Percentiles rank a stretch among this genome's conserved stretches.
Conservation (phyloP, 2,329 filamentous ascomycete genomes). For the Sordariomycetes sp. region DNA sequence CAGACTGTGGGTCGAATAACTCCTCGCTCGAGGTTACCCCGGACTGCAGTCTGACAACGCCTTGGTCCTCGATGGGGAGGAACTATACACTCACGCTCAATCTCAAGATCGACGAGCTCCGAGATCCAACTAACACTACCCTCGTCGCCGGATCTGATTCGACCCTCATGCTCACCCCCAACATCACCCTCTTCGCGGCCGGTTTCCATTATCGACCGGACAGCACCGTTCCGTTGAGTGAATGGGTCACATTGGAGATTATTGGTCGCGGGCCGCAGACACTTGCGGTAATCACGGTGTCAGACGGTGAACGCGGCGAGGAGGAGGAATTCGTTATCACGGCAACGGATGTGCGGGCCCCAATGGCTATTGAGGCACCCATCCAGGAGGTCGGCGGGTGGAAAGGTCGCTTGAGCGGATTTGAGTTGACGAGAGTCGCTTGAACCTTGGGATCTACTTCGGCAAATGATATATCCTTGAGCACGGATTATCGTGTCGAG, state of each 20-base stretch:
- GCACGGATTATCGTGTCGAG: too few relatives aligned
- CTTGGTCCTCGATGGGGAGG: slow-evolving; percentile 37
- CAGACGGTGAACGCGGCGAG: slow-evolving; percentile 2
- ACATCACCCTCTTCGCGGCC: slow-evolving; percentile 18
- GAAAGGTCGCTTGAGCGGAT: slow-evolving; percentile 14
- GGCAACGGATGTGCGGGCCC: slow-evolving; percentile 21
- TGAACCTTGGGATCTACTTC: not conserved
- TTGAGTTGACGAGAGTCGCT: not conserved
- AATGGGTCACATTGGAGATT: slow-evolving; percentile 16
- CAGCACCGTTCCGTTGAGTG: slow-evolving; percentile 14
- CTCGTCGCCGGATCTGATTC: slow-evolving; percentile 29
- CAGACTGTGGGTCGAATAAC: slow-evolving; percentile 18
- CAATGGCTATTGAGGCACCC: slow-evolving; percentile 31
- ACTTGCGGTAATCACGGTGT: slow-evolving; percentile 10
- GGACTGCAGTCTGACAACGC: slow-evolving; percentile 28
- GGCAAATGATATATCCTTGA: too few relatives aligned
- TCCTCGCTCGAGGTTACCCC: slow-evolving; percentile 17
- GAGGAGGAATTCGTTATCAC: slow-evolving; percentile 22
- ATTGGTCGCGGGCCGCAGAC: slow-evolving; percentile 17
- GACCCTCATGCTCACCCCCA: slow-evolving; percentile 23
- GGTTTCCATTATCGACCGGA: slow-evolving; percentile 22
- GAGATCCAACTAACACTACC: slow-evolving; percentile 18
- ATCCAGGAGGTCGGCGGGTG: slow-evolving; percentile 19
- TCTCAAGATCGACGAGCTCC: slow-evolving; percentile 18
- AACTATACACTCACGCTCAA: slow-evolving; percentile 39